Evolutionary conservation across 2,329 filamentous ascomycete species (phyloP).

Genomic region (Claviceps africana): DNA sequence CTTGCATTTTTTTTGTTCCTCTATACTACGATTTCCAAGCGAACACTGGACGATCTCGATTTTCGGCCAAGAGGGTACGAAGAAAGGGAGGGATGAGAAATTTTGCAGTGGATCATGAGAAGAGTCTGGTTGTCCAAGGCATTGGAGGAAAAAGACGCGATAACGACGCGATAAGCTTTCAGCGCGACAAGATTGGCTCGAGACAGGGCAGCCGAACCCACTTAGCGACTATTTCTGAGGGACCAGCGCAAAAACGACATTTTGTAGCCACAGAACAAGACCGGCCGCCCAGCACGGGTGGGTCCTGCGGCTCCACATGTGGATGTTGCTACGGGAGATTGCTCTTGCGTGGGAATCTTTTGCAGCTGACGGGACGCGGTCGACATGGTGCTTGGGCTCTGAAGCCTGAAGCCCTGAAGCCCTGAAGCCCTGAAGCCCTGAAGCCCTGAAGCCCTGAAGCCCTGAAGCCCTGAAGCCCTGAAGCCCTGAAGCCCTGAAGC

Average conservation of each 20-base stretch:
- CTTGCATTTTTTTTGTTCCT: background rate
- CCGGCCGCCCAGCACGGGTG: background rate
- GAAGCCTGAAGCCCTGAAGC: too few species aligned
- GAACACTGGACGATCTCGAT: background rate
- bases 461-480: background rate
- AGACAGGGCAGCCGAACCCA: constrained; percentile 6
- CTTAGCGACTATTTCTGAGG: constrained; percentile 6
- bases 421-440: background rate
- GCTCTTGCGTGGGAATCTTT: background rate
- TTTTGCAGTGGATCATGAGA: constrained; percentile 4
- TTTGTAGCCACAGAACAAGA: background rate
- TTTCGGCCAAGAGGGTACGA: background rate
- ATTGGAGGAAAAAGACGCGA: constrained; percentile 4
- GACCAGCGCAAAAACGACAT: background rate
- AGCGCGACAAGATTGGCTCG: constrained; percentile 5
- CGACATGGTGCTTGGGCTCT: background rate
- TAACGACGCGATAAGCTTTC: constrained; percentile 7
- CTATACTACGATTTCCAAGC: background rate
- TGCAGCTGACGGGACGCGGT: too few species aligned
- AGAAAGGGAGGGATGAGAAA: background rate
- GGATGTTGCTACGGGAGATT: background rate
- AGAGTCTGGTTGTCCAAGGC: constrained; percentile 12
- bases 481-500: background rate
- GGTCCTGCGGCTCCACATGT: background rate
- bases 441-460: background rate